Conservation (phyloP, 352 stramenopile species). For the Phytopythium chamaehyphon region DNA sequence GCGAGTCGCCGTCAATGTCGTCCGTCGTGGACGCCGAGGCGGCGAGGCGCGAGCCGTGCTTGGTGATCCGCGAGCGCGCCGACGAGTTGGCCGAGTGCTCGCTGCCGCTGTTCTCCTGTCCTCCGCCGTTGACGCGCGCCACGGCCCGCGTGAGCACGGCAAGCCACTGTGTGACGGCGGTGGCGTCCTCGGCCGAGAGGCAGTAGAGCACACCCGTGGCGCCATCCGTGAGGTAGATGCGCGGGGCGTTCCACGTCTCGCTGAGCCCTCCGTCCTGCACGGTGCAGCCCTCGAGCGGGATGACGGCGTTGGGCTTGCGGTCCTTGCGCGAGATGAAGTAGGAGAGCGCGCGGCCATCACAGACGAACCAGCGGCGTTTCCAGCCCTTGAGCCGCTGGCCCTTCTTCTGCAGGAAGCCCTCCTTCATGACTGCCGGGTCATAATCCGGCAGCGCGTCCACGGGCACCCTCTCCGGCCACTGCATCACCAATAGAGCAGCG, state of each 20-base stretch:
- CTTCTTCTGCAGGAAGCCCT: conserved; percentile 85
- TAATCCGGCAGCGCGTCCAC: conserved; percentile 44
- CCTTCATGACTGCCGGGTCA: conserved; percentile 69
- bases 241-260: conserved; percentile 84
- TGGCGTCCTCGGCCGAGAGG: conserved; percentile 65
- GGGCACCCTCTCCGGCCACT: conserved; percentile 60
- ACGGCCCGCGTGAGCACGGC: conserved; percentile 56
- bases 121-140: conserved; percentile 21
- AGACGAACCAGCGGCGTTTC: conserved; percentile 86
- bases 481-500: background rate
- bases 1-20: conserved; percentile 2
- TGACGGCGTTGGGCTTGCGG: conserved; percentile 77
- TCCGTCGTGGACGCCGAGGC: background rate
- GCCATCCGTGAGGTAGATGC: conserved; percentile 80
- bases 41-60: background rate
- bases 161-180: conserved; percentile 72
- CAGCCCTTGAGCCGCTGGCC: conserved; percentile 76
- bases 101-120: background rate
- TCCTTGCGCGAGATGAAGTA: conserved; percentile 85
- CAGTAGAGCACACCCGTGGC: conserved; percentile 79
- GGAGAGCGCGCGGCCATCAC: conserved; percentile 69
- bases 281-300: conserved; percentile 72
- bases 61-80: background rate
- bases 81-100: conserved; percentile 2
- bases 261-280: conserved; percentile 78